Percentiles rank a stretch among this genome's conserved stretches.
Evolutionary conservation across 331 rosid genomes (phyloP).

Genomic region (Rhamnella rubrinervis): DNA sequence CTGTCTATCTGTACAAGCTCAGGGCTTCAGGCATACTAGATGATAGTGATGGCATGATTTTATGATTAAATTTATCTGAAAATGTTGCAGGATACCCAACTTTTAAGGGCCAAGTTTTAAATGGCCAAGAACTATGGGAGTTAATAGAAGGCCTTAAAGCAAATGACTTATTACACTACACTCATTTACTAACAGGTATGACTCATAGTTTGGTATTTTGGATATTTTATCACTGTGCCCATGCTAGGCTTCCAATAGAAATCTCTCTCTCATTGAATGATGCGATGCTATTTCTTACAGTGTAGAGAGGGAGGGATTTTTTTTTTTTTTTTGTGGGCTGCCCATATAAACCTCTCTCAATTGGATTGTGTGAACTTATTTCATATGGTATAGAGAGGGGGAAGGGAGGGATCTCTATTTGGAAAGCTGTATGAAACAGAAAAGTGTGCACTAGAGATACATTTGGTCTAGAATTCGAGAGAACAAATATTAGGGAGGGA

Average conservation of each 20-base stretch:
- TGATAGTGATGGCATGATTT: slow-evolving; percentile 12
- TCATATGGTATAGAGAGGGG: no score
- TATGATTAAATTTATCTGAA: slow-evolving; percentile 33
- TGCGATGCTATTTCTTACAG: no score
- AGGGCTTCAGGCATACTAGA: slow-evolving; percentile 30
- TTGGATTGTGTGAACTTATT: no score
- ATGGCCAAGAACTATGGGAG: slow-evolving; percentile 80
- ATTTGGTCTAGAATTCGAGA: not conserved
- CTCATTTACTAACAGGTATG: slow-evolving; percentile 86
- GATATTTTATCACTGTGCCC: not conserved
- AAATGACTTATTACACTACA: slow-evolving; percentile 72
- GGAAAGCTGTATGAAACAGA: no score
- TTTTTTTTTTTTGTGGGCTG: no score
- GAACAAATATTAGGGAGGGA: not conserved
- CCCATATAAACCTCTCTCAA: no score
- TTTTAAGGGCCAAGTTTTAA: slow-evolving; percentile 86
- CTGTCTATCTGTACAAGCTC: slow-evolving; percentile 31
- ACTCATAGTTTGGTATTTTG: not conserved
- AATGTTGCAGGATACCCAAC: slow-evolving; percentile 76
- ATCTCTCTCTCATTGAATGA: no score
- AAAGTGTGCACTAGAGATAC: not conserved
- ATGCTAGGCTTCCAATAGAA: no score
- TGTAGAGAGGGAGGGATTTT: no score
- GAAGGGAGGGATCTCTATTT: no score
- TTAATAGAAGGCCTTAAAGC: slow-evolving; percentile 75